Base-by-base conservation (phyloP, 2,329 filamentous ascomycete genomes). In the Aspergillus clavatus region DNA sequence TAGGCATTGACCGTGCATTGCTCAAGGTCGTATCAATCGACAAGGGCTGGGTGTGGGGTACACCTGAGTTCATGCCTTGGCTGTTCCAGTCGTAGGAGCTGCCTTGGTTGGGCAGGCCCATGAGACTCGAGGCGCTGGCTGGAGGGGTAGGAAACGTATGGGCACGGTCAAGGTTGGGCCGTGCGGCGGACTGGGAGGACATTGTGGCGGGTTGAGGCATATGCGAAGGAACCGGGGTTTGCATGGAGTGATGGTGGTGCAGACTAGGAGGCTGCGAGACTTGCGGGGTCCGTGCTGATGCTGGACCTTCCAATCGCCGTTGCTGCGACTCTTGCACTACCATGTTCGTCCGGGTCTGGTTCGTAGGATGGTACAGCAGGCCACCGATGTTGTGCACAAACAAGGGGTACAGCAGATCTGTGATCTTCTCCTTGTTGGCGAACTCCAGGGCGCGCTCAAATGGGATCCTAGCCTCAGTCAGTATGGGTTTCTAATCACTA, bases 371-470 rank as follows among this genome's bases (percentile, higher is more conserved):
- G 68, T 96, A 97, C 40, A 97, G 79, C 53, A 97, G 77, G 46
- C 89, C 86, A 48, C 89, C 89, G 64, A 97, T 97, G 70, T 97
- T 95, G 70, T 97, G 90, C 29, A 97, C 93, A 66, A 98, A 98
- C 39, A 98, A 76, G 42, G 93, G 93, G 68, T 97, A 98, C 43
- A 97, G 74, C 38, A 90, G 75, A 70, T 97, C 91, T 0, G 93
- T 97, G 53, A 97, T 98, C 73, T 97, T 97, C 71, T 98, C 93
- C 78, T 96, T 97, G 75, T 98, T 98, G 54, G 93, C 93, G 66
- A 98, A 97, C 60, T 97, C 93, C 43, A 98, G 74, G n/a, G 93
- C 93, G 55, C 93, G 85, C 58, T 97, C 93, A 60, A 95, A 97
- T 2, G 93, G 93, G 61, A 98, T 98, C 90, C 90, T 96, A 57